phyloP scores from a whole-genome alignment of 192 early-diverging fungal genomes.

The Coemansia umbellata region DNA sequence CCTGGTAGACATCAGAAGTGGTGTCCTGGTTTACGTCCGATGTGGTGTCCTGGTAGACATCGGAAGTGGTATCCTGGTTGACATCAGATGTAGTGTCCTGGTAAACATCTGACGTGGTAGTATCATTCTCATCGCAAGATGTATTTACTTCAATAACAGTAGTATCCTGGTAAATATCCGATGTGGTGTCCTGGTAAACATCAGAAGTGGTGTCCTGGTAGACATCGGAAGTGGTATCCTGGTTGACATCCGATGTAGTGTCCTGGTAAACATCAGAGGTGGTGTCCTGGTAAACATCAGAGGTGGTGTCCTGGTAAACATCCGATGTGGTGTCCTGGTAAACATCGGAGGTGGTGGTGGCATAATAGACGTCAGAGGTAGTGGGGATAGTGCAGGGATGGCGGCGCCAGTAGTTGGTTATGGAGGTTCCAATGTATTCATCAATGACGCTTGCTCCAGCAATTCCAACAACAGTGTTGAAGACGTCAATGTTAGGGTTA shows the following conservation, averaged over 20 bases:
- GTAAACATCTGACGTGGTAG: background rate
- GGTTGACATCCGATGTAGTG: background rate
- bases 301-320: background rate
- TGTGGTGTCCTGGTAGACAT: too few species aligned
- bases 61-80: too few species aligned
- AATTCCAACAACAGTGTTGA: constrained; percentile 2
- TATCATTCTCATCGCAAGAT: background rate
- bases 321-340: background rate
- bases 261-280: background rate
- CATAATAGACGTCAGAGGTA: background rate
- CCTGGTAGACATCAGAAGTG: too few species aligned
- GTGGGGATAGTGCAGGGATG: constrained; percentile 7
- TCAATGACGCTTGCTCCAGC: constrained; percentile 3
- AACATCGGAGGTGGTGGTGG: background rate
- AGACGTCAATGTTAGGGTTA: background rate
- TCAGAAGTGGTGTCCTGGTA: background rate
- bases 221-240: background rate
- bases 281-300: background rate
- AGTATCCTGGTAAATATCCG: background rate
- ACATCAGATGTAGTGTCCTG: background rate
- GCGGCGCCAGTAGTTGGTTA: background rate
- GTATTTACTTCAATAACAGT: background rate
- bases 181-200: background rate
- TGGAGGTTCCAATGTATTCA: background rate
- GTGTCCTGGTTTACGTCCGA: too few species aligned